phyloP scores from a whole-genome alignment of 768 basidiomycete genomes.

The Agaricus blazei region DNA sequence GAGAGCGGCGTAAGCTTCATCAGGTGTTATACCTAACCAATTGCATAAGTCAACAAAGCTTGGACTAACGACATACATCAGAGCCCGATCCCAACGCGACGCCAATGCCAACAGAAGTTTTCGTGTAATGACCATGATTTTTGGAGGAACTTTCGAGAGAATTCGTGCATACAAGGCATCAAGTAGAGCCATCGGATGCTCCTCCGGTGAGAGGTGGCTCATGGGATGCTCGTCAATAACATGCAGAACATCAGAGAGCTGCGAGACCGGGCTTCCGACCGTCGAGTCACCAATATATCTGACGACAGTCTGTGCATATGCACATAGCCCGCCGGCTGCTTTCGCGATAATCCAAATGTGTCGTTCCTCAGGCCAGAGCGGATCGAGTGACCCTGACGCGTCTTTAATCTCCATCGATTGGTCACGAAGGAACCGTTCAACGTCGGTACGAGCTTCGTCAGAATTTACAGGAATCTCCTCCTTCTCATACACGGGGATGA shows the following conservation, averaged over 20 bases:
- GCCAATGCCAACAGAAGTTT: neutral
- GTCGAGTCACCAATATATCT: neutral
- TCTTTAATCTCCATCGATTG: neutral
- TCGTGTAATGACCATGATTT: neutral
- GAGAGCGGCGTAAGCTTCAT: too few relatives aligned
- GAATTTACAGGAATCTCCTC: neutral
- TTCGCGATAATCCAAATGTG: neutral
- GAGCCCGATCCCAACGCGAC: too few relatives aligned
- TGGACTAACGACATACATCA: neutral
- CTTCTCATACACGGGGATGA: neutral
- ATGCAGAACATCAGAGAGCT: neutral
- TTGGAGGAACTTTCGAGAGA: neutral
- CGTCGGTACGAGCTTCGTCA: neutral
- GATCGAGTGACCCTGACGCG: neutral
- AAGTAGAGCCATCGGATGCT: constrained; percentile 4
- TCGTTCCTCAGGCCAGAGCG: neutral
- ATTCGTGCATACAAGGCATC: constrained; percentile 6
- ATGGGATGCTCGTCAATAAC: neutral
- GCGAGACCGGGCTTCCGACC: neutral
- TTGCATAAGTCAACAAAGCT: neutral
- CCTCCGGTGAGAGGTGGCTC: neutral
- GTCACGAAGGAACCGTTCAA: neutral
- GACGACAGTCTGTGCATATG: neutral
- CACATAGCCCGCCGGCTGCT: neutral
- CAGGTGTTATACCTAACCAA: too few relatives aligned